Evolutionary conservation across 164 flowering plant genomes (phyloP), one percentile per base, ranked within the genome.

Genomic region (Tetracentron sinense): DNA sequence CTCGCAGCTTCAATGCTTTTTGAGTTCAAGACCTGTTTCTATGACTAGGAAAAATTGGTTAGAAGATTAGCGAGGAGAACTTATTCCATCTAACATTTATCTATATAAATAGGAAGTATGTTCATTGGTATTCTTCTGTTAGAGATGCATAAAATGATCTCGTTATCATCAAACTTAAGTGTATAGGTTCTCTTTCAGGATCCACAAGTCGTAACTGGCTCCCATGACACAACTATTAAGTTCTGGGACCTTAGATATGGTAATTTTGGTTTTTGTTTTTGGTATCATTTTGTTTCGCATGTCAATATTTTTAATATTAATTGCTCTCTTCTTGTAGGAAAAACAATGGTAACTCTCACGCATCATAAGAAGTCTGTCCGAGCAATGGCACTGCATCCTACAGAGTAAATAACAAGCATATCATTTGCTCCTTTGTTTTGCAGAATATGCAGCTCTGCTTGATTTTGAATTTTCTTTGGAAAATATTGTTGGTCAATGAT

Each of bases 161-260:
- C 17, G 3, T 8, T 4, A 16, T 38, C 11, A 3, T 8, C 15
- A 38, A 38, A 38, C 44, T 38, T 12, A 38, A 10, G 2, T 38
- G 44, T n/a, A n/a, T n/a, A 11, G 48, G 22, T 52, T 44, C 47
- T 23, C 48, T 79, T 71, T 14, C 87, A 95, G 99, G 98, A 95
- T 78, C 99, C 99, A 63, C 99, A 95, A 77, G 98, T 95, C 28
- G 85, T 95, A 23, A 95, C 99, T 58, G 99, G 99, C 54, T 95
- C 99, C 42, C 96, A 92, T 68, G 99, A 95, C 72, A 55, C 92
- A 35, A 95, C 99, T 47, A 85, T 95, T 27, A 95, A 95, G 81
- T 87, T 92, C 64, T 95, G 99, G 99, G 99, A 95, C 78, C 95
- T 95, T 42, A 77, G 95, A 81, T 81, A 81, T 75, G 96, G 97